phyloP scores from a whole-genome alignment of 306 rosid species.

The Vachellia pachyceras region DNA sequence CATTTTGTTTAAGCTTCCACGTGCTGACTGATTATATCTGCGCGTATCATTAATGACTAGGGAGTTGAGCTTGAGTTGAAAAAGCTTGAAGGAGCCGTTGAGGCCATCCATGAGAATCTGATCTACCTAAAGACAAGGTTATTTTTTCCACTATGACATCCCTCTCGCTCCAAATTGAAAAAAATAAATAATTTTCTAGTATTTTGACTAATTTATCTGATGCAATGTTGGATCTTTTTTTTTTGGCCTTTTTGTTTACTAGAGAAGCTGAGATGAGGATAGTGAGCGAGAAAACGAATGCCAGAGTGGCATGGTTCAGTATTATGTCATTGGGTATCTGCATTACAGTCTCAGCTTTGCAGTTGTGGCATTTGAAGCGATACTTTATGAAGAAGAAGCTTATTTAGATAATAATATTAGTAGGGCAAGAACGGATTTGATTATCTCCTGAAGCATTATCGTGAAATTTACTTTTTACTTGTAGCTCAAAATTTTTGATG shows the following conservation, averaged over 20 bases:
- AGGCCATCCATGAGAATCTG: slow-evolving; percentile 87
- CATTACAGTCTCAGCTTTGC: slow-evolving; percentile 74
- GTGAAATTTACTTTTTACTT: slow-evolving; percentile 30
- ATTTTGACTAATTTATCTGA: slow-evolving; percentile 6
- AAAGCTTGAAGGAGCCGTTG: slow-evolving; percentile 92
- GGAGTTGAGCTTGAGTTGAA: slow-evolving; percentile 92
- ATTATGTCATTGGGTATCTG: slow-evolving; percentile 77
- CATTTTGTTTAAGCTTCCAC: slow-evolving; percentile 8
- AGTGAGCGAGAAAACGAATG: slow-evolving; percentile 79
- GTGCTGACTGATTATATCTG: slow-evolving; percentile 24
- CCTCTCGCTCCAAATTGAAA: background rate
- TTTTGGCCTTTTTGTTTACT: background rate
- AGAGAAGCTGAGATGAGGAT: slow-evolving; percentile 93
- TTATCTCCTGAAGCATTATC: background rate
- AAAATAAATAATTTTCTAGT: background rate
- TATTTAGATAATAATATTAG: slow-evolving; percentile 48
- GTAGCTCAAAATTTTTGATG: slow-evolving; percentile 42
- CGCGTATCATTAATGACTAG: slow-evolving; percentile 44
- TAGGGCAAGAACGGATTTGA: slow-evolving; percentile 16
- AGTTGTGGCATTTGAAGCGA: slow-evolving; percentile 83
- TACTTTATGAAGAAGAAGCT: slow-evolving; percentile 97
- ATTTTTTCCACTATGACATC: slow-evolving; percentile 19
- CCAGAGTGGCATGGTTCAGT: slow-evolving; percentile 83
- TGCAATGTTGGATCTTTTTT: background rate
- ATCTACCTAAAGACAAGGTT: slow-evolving; percentile 82